Evolutionary conservation across 495 filamentous ascomycete genomes (phyloP).

Genomic region (Diplogelasinospora grovesii): DNA sequence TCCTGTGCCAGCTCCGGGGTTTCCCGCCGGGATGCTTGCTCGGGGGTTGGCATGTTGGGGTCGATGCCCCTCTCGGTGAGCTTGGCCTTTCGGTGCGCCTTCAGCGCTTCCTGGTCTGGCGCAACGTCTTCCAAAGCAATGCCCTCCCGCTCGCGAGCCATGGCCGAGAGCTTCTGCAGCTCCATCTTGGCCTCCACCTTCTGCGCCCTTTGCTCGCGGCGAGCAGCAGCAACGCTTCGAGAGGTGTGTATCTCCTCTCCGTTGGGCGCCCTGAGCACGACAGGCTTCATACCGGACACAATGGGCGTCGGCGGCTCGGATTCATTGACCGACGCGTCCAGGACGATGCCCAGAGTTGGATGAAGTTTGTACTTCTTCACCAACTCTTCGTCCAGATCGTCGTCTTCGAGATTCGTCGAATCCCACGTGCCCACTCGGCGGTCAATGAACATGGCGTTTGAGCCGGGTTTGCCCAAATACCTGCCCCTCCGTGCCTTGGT

Average conservation of each 20-base stretch:
- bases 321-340: slow-evolving; percentile 33
- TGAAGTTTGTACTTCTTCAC: slow-evolving; percentile 38
- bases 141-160: slow-evolving; percentile 25
- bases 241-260: slow-evolving; percentile 32
- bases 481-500: slow-evolving; percentile 33
- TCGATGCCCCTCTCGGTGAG: slow-evolving; percentile 21
- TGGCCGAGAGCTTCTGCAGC: slow-evolving; percentile 14
- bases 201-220: slow-evolving; percentile 22
- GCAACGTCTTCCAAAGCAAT: slow-evolving; percentile 29
- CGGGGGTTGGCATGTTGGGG: slow-evolving; percentile 15
- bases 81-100: slow-evolving; percentile 19
- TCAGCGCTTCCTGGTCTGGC: slow-evolving; percentile 24
- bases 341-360: slow-evolving; percentile 34
- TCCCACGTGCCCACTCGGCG: slow-evolving; percentile 36
- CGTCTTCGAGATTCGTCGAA: slow-evolving; percentile 29
- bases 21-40: slow-evolving; percentile 1
- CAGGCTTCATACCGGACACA: slow-evolving; percentile 29
- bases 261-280: slow-evolving; percentile 29
- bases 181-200: slow-evolving; percentile 14
- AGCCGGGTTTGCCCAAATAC: slow-evolving; percentile 34
- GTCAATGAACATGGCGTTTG: slow-evolving; percentile 37
- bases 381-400: slow-evolving; percentile 34
- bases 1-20: no score
- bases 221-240: slow-evolving; percentile 28
- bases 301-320: slow-evolving; percentile 23